A percentile compares a stretch with the other conserved stretches of the same genome.
Conservation (phyloP, 148 eudicot species). For the Camellia granthamiana region DNA sequence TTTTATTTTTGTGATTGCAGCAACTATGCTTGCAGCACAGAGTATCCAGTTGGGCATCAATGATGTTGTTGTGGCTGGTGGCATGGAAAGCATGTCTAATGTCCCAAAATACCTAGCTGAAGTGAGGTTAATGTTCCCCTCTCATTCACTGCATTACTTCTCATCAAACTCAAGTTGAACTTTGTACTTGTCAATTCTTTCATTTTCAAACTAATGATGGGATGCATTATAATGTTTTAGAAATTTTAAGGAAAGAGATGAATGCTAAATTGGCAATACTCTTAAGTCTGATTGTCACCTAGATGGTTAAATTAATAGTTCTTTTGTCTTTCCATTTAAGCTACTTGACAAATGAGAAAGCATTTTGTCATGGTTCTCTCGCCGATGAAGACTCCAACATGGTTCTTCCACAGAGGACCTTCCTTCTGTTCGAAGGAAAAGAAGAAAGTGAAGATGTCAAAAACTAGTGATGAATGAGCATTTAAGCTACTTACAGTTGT, state of each 20-base stretch:
- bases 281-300: not conserved
- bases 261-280: not conserved
- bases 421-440: not conserved
- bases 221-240: not conserved
- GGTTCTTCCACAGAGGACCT: not conserved
- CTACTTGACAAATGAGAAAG: not conserved
- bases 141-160: not conserved
- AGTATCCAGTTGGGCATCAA: conserved; percentile 92
- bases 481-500: not conserved
- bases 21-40: conserved; percentile 95
- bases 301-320: not conserved
- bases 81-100: conserved; percentile 99
- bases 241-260: not conserved
- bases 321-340: not conserved
- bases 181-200: not conserved
- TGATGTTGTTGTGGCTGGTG: conserved; percentile 96
- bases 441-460: not conserved
- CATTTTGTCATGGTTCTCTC: not conserved
- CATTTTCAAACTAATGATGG: not conserved
- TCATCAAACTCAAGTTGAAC: not conserved
- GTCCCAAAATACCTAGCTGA: conserved; percentile 88
- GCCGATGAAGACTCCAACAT: not conserved
- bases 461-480: too few relatives aligned
- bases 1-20: conserved; percentile 40
- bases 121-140: conserved; percentile 56